phyloP scores from a whole-genome alignment of 176 grass and related monocot genomes.

The Lolium multiflorum region DNA sequence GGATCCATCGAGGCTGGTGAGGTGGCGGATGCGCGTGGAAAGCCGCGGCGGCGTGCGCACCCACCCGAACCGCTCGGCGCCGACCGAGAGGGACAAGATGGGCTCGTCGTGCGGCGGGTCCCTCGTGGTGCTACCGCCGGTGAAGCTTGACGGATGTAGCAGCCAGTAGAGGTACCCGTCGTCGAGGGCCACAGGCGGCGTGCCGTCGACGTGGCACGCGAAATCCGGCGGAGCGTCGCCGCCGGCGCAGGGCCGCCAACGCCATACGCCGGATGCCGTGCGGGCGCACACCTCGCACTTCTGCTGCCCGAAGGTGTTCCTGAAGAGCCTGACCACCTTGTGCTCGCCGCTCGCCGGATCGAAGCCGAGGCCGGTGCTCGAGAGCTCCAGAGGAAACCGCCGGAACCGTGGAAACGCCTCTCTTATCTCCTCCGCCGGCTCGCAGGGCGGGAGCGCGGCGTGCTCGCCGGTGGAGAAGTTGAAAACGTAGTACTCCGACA shows the following conservation, averaged over 20 bases:
- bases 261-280: neutral
- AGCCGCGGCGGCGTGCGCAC: neutral
- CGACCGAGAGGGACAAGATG: slow-evolving; percentile 24
- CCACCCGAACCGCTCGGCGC: slow-evolving; percentile 28
- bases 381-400: neutral
- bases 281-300: slow-evolving; percentile 26
- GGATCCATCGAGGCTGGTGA: slow-evolving; percentile 15
- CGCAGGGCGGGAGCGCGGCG: neutral
- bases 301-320: neutral
- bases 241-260: slow-evolving; percentile 16
- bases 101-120: neutral
- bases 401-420: neutral
- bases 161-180: slow-evolving; percentile 31
- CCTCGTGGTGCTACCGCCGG: neutral
- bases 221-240: neutral
- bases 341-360: slow-evolving; percentile 16
- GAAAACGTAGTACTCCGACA: slow-evolving; percentile 14
- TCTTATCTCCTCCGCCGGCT: neutral
- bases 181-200: slow-evolving; percentile 19
- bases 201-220: neutral
- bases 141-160: neutral
- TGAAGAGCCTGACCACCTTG: slow-evolving; percentile 48
- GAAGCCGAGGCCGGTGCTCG: slow-evolving; percentile 36
- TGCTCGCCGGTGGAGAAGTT: slow-evolving; percentile 43
- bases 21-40: neutral